Evolutionary conservation across 2,329 filamentous ascomycete species (phyloP).

Genomic region (Lasiodiplodia sp.): DNA sequence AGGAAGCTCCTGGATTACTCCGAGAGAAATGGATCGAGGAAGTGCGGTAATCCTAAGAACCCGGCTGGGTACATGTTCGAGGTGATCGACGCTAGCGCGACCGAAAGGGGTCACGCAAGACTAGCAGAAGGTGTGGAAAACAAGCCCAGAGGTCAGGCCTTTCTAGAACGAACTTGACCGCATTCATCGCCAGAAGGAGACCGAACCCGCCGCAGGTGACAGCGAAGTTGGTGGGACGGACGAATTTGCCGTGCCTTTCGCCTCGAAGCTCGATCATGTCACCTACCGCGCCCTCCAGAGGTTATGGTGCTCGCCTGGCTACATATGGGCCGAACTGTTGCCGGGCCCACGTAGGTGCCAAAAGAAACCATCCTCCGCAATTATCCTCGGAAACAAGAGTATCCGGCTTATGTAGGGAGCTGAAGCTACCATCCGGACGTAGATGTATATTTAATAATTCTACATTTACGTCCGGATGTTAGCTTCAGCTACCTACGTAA

Average conservation of each 20-base stretch:
- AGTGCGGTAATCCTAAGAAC: slow-evolving; percentile 69
- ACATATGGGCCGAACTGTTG: slow-evolving; percentile 46
- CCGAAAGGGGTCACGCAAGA: slow-evolving; percentile 53
- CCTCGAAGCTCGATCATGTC: slow-evolving; percentile 42
- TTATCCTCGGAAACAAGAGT: too few relatives aligned
- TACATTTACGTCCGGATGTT: too few relatives aligned
- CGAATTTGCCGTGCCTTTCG: slow-evolving; percentile 55
- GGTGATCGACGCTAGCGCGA: slow-evolving; percentile 40
- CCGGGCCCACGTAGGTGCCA: slow-evolving; percentile 33
- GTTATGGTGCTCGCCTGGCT: slow-evolving; percentile 55
- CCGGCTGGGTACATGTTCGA: slow-evolving; percentile 76
- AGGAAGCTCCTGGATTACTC: slow-evolving; percentile 60
- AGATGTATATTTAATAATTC: too few relatives aligned
- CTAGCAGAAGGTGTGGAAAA: slow-evolving; percentile 52
- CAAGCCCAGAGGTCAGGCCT: slow-evolving; percentile 34
- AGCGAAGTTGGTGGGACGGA: slow-evolving; percentile 45
- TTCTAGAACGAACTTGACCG: slow-evolving; percentile 50
- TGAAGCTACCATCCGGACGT: too few relatives aligned
- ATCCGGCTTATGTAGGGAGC: too few relatives aligned
- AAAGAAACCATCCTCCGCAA: too few relatives aligned
- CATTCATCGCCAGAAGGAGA: slow-evolving; percentile 46
- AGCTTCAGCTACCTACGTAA: too few relatives aligned
- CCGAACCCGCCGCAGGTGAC: slow-evolving; percentile 38
- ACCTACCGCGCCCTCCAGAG: slow-evolving; percentile 54
- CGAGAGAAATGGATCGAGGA: slow-evolving; percentile 66